Evolutionary conservation across 768 basidiomycete species (phyloP).

Genomic region (Mycena crocata): DNA sequence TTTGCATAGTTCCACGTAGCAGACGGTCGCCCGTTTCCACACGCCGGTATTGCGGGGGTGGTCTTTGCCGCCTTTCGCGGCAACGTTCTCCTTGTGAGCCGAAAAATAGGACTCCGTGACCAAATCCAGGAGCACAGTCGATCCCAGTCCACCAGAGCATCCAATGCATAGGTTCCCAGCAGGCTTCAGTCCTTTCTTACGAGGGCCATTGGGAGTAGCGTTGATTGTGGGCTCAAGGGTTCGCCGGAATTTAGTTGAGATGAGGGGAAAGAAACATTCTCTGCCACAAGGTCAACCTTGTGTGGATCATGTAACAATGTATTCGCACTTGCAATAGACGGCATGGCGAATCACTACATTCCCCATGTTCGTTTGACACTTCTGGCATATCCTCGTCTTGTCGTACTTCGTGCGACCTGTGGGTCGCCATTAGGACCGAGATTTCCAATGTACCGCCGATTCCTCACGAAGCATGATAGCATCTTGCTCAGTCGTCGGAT

Average conservation of each 20-base stretch:
- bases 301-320: conserved; percentile 4
- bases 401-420: conserved; percentile 76
- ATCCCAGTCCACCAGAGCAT: conserved; percentile 85
- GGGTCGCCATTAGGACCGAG: conserved; percentile 13
- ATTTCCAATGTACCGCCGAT: neutral
- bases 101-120: conserved; percentile 70
- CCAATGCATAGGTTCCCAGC: conserved; percentile 76
- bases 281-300: conserved; percentile 45
- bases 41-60: conserved; percentile 73
- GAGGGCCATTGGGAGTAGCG: conserved; percentile 61
- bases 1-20: conserved; percentile 77
- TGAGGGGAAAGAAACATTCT: conserved; percentile 74
- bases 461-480: conserved; percentile 75
- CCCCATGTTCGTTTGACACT: conserved; percentile 74
- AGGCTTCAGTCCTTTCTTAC: conserved; percentile 72
- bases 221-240: conserved; percentile 75
- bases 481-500: conserved; percentile 69
- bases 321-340: conserved; percentile 83
- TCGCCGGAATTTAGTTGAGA: conserved; percentile 72
- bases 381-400: conserved; percentile 75
- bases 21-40: conserved; percentile 72
- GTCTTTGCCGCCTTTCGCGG: conserved; percentile 64
- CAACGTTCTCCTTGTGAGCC: conserved; percentile 38
- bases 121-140: conserved; percentile 78
- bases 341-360: conserved; percentile 83